Percentiles rank a stretch among this genome's conserved stretches.
phyloP scores from a whole-genome alignment of 2,329 filamentous ascomycete species.

The Colletotrichum spaethianum region DNA sequence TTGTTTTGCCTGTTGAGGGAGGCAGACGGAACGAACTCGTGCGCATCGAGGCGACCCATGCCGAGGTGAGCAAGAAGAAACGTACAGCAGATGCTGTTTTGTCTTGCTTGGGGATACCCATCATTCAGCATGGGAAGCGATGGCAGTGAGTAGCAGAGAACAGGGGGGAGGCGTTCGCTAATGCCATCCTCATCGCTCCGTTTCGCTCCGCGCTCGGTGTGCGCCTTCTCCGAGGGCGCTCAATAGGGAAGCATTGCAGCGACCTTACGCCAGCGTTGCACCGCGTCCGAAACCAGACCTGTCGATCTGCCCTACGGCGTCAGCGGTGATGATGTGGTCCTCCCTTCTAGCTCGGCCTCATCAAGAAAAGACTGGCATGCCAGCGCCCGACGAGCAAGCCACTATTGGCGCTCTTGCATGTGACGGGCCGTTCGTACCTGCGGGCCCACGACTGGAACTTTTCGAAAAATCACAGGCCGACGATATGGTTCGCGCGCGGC shows the following conservation, averaged over 20 bases:
- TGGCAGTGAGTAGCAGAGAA: not conserved
- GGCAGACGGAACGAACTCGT: not conserved
- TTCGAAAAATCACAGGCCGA: slow-evolving; percentile 11
- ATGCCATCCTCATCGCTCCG: slow-evolving; percentile 5
- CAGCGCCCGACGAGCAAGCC: slow-evolving; percentile 29
- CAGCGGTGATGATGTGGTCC: slow-evolving; percentile 20
- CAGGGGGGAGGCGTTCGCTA: not conserved
- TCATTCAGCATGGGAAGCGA: not conserved
- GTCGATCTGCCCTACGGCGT: slow-evolving; percentile 22
- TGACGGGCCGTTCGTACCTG: slow-evolving; percentile 32
- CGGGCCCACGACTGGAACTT: slow-evolving; percentile 8
- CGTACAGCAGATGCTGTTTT: not conserved
- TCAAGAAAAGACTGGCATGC: slow-evolving; percentile 19
- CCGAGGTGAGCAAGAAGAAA: not conserved
- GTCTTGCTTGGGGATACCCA: not conserved
- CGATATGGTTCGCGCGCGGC: slow-evolving; percentile 18
- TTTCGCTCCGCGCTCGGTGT: slow-evolving; percentile 17
- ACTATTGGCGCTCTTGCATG: slow-evolving; percentile 33
- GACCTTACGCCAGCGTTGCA: slow-evolving; percentile 29
- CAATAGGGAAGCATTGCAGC: slow-evolving; percentile 6
- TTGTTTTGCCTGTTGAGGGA: slow-evolving; percentile 14
- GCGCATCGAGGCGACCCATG: slow-evolving; percentile 8
- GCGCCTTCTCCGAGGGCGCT: not conserved
- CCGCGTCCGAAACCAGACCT: slow-evolving; percentile 36
- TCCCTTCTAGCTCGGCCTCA: not conserved